Conservation (phyloP, 2,329 filamentous ascomycete species). For the Berkeleyomyces basicola region DNA sequence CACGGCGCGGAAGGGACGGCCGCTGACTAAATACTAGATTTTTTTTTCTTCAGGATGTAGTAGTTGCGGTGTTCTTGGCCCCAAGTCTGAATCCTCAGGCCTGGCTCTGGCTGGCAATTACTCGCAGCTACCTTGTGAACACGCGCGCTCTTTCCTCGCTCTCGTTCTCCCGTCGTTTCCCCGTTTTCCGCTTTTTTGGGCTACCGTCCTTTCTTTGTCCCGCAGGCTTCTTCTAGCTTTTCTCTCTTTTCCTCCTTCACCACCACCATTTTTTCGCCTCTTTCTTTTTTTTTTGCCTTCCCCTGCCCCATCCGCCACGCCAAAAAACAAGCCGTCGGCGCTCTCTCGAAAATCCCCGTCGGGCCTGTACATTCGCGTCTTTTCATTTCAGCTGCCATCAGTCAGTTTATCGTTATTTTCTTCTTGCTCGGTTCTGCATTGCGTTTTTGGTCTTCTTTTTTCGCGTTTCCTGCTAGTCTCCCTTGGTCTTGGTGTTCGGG, state of each 20-base stretch:
- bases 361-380: not conserved
- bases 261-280: not conserved
- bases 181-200: not conserved
- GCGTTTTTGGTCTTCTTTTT: not conserved
- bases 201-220: slow-evolving; percentile 1
- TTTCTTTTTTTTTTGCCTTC: not conserved
- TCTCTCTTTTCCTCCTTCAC: not conserved
- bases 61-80: not conserved
- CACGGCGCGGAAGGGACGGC: not conserved
- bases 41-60: not conserved
- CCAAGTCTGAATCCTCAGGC: not conserved
- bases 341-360: not conserved
- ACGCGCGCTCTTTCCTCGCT: not conserved
- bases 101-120: not conserved
- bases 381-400: not conserved
- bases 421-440: not conserved
- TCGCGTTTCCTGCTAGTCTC: not conserved
- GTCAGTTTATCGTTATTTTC: slow-evolving; percentile 1
- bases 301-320: not conserved
- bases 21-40: not conserved
- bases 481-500: not conserved
- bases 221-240: not conserved
- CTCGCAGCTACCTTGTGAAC: not conserved
- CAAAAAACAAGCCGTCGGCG: not conserved
- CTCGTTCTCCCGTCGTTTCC: not conserved